Evolutionary conservation across 257 asterid species (phyloP), one percentile per base, ranked within the genome.

Genomic region (Cordia subcordata): DNA sequence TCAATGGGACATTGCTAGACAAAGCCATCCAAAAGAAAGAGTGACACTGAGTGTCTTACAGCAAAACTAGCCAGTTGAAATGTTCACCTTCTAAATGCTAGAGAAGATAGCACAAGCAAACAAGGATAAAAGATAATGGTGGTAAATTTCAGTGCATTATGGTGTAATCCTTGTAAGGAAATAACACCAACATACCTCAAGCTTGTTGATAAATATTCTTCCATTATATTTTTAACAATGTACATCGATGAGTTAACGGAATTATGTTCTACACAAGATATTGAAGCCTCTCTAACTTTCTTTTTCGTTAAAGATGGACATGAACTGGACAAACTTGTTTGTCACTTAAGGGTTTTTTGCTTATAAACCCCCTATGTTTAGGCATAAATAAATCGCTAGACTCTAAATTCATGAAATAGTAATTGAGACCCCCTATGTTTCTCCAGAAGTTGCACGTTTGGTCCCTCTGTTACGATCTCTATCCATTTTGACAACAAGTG

Each of bases 201-300:
- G 50, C 85, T 85, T 61, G 79, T 92, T 45, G 79, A 83, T 33
- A 79, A 68, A 75, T 76, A 79, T 68, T 16, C 85, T 38, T 71
- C 81, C 8, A 63, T 77, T 47, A 58, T 81, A 53, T 86, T 83
- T 69, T 18, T 86, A 53, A 81, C 88, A 0, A 75, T 86, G 51
- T 82, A 83, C 60, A 84, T 86, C 8, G 92, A 86, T 58, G 74
- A 81, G 56, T 70, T 86, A 54, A 73, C 77, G 94, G 94, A 85
- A 68, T 75, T 85, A 35, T 65, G 86, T 72, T 60, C 70, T 6
- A 27, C 77, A 14, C 82, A 88, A 91, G 85, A 82, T 63, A 70
- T 82, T 18, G 76, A 77, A 67, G 91, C 94, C 49, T 82, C 94
- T 35, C 94, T 91, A 5, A 80, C 82, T 8, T 80, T 85, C 84